Percentiles rank a stretch among this genome's conserved stretches.
phyloP scores from a whole-genome alignment of 176 grass and related monocot genomes.

The Ensete glaucum region DNA sequence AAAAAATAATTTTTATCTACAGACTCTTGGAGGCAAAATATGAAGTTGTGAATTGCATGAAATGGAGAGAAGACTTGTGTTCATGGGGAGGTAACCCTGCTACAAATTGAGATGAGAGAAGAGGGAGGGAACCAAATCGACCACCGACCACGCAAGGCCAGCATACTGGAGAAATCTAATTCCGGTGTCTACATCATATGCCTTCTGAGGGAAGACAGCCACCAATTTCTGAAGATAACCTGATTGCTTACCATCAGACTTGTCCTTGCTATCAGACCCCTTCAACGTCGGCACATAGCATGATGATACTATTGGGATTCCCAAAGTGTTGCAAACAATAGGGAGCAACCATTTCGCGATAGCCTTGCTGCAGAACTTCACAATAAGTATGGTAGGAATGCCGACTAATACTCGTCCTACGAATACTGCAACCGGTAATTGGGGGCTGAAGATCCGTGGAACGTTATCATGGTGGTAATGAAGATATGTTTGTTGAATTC shows the following conservation, averaged over 20 bases:
- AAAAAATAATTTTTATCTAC: not conserved
- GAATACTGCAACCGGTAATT: constrained; percentile 42
- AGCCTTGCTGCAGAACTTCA: constrained; percentile 92
- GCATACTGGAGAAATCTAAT: constrained; percentile 92
- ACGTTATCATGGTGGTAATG: constrained; percentile 55
- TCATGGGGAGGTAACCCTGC: not conserved
- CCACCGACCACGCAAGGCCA: constrained; percentile 84
- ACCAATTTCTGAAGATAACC: constrained; percentile 56
- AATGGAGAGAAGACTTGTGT: too few species aligned
- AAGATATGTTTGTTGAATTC: constrained; percentile 81
- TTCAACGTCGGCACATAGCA: constrained; percentile 83
- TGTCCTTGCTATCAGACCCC: constrained; percentile 28
- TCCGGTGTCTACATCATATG: constrained; percentile 80
- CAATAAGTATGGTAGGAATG: constrained; percentile 64
- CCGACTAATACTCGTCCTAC: constrained; percentile 46
- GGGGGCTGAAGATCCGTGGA: constrained; percentile 47
- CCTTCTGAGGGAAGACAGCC: constrained; percentile 57
- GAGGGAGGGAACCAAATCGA: constrained; percentile 74
- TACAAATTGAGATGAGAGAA: constrained; percentile 65
- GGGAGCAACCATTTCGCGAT: constrained; percentile 92
- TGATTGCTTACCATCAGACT: constrained; percentile 31
- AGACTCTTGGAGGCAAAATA: not conserved
- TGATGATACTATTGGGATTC: constrained; percentile 63
- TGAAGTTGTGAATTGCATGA: too few species aligned
- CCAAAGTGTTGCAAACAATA: constrained; percentile 75